Evolutionary conservation across 805 yeast species (phyloP), one percentile per base, ranked within the genome.

Genomic region (Cyberlindnera xishuangbannaensis): DNA sequence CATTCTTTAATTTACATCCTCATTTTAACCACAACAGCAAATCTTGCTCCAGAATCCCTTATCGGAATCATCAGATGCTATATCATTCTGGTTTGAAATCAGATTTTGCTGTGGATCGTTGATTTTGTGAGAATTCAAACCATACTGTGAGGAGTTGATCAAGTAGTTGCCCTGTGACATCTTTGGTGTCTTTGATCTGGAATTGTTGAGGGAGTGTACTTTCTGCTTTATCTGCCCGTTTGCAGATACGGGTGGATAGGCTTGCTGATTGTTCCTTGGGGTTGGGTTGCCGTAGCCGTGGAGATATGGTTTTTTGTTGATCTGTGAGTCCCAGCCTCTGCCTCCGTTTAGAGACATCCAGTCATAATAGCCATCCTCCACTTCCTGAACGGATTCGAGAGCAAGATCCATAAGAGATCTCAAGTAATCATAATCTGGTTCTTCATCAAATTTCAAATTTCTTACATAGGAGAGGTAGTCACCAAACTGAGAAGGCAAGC

Each of bases 331-430:
- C 95, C 96, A 90, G 34, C 97, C 97, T 58, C 80, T 78, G 40
- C 97, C 97, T 36, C 83, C 85, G 57, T 92, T 92, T 48, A 92
- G 69, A 51, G 82, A 83, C 95, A 87, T 85, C 98, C 98, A 92
- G 65, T 92, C 98, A 61, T 87, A 92, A 52, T 84, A 88, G 28
- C 84, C 95, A 61, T 92, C 97, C 32, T 78, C 82, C 23, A 59
- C 59, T 41, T 78, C 84, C 31, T 78, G 82, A 33, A 80, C 68
- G 21, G 81, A 78, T 31, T 76, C 78, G 41, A 92, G 63, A 0
- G 87, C 92, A 40, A 84, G 77, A 44, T 85, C 72, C 69, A 92
- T 69, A 40, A 92, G 65, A 39, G 73, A 74, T 36, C 92, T 71
- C 58, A 87, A 76, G 49, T 84, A 85, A 45, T 84, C 90, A 62